A percentile compares a stretch with the other conserved stretches of the same genome.
phyloP scores from a whole-genome alignment of 306 rosid genomes.

The Luffa aegyptiaca region DNA sequence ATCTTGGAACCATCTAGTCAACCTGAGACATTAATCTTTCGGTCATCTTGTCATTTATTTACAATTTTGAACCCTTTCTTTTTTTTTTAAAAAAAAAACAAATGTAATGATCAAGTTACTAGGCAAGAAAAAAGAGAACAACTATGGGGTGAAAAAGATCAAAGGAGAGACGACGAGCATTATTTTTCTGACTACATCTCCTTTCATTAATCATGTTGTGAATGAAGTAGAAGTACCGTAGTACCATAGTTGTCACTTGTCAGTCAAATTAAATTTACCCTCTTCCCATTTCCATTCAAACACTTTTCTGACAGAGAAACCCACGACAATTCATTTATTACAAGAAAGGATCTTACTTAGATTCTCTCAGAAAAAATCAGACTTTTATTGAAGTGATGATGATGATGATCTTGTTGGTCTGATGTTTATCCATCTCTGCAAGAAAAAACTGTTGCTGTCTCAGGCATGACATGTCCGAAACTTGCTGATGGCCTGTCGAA shows the following conservation, averaged over 20 bases:
- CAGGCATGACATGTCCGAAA: not conserved
- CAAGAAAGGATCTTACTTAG: not conserved
- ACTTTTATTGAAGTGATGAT: not conserved
- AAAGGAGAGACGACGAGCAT: not conserved
- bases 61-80: not conserved
- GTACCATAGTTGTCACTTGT: not conserved
- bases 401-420: not conserved
- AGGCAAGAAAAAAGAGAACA: not conserved
- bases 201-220: not conserved
- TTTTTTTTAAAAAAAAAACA: too few relatives aligned
- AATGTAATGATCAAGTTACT: not conserved
- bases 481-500: slow-evolving; percentile 1
- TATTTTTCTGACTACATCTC: not conserved
- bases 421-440: not conserved
- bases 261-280: not conserved
- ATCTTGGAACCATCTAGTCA: too few relatives aligned
- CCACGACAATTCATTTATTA: not conserved
- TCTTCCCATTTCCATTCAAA: not conserved
- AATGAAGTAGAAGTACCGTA: not conserved
- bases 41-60: too few relatives aligned
- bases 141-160: not conserved
- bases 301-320: not conserved
- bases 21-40: not conserved
- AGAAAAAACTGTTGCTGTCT: not conserved
- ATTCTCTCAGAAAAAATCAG: not conserved